Conservation (phyloP, 2,329 filamentous ascomycete species). For the Penicillium hesseltinei region DNA sequence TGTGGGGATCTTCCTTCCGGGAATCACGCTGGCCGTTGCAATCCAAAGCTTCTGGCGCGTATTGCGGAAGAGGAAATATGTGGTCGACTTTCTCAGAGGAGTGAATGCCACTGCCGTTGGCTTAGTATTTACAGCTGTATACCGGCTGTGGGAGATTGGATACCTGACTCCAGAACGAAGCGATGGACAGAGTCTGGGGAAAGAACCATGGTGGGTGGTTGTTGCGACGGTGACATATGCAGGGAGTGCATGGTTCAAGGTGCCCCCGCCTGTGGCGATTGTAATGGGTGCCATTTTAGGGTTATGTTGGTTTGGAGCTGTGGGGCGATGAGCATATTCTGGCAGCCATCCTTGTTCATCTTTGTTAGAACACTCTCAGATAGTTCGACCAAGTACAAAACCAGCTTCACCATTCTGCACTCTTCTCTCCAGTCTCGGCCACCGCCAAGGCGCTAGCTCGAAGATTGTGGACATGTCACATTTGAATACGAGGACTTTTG, state of each 20-base stretch:
- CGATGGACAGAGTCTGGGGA: constrained; percentile 53
- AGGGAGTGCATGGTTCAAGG: constrained; percentile 49
- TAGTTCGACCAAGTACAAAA: neutral
- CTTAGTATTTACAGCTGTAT: constrained; percentile 63
- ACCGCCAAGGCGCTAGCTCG: neutral
- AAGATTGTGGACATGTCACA: neutral
- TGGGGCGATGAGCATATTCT: constrained; percentile 22
- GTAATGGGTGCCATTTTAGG: constrained; percentile 49
- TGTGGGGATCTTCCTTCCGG: constrained; percentile 44
- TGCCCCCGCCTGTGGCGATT: constrained; percentile 47
- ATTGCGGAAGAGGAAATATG: constrained; percentile 47
- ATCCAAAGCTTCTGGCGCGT: constrained; percentile 55
- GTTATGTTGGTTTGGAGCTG: constrained; percentile 48
- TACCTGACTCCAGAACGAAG: constrained; percentile 53
- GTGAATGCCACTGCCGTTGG: constrained; percentile 62
- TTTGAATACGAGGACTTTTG: neutral
- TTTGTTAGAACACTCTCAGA: neutral
- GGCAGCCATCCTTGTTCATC: neutral
- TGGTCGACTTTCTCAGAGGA: constrained; percentile 53
- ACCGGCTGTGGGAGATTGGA: constrained; percentile 62
- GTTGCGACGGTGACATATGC: constrained; percentile 54
- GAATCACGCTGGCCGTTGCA: constrained; percentile 34
- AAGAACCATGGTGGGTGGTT: constrained; percentile 64
- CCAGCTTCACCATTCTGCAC: neutral
- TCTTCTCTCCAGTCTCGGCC: neutral